phyloP scores from a whole-genome alignment of 176 grass and related monocot species.

The Musa acuminata region DNA sequence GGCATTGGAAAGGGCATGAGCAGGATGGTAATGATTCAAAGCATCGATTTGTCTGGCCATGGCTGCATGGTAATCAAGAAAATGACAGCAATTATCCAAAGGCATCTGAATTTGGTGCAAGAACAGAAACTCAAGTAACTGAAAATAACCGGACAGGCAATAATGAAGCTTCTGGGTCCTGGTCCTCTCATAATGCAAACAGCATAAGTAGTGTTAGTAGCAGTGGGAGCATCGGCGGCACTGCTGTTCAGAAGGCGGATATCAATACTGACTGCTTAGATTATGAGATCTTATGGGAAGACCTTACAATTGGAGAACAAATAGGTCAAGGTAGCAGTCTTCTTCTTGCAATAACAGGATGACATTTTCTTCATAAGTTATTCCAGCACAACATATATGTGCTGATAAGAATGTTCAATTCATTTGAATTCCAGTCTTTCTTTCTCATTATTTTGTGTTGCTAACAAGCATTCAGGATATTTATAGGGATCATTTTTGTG shows the following conservation, averaged over 20 bases:
- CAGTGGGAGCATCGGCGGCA: conserved; percentile 71
- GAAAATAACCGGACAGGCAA: conserved; percentile 46
- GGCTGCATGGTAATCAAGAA: conserved; percentile 62
- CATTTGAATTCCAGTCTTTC: background rate
- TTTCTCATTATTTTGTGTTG: background rate
- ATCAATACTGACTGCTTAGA: conserved; percentile 85
- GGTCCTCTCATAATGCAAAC: conserved; percentile 89
- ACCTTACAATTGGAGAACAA: conserved; percentile 85
- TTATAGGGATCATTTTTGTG: background rate
- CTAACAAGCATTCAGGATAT: no score
- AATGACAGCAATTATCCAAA: conserved; percentile 41
- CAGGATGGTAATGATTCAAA: conserved; percentile 45
- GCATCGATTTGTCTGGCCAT: conserved; percentile 50
- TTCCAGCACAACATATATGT: background rate
- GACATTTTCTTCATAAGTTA: background rate
- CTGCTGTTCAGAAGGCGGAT: conserved; percentile 78
- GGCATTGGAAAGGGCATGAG: conserved; percentile 92
- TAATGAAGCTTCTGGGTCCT: conserved; percentile 63
- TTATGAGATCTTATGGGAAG: conserved; percentile 98
- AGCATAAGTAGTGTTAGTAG: conserved; percentile 94
- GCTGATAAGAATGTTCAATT: background rate
- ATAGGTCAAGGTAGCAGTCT: conserved; percentile 80
- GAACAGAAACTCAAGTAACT: conserved; percentile 32
- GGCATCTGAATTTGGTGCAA: conserved; percentile 36
- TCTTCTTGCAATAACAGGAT: background rate